Percentiles rank a stretch among this genome's conserved stretches.
Conservation (phyloP, 345 rosid species). For the Raphanus raphanistrum region DNA sequence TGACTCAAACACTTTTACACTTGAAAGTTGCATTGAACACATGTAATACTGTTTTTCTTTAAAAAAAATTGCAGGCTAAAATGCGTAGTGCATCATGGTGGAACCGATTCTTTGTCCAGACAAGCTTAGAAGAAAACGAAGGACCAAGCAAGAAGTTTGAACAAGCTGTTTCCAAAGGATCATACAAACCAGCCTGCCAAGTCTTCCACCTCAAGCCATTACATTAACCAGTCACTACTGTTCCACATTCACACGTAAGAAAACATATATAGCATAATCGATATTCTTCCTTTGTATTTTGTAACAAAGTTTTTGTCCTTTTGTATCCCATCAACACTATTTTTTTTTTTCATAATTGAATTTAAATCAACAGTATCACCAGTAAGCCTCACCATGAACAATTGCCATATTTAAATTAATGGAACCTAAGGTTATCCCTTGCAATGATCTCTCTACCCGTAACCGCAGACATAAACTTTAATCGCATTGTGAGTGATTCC, state of each 20-base stretch:
- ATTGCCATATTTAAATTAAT: conserved; percentile 61
- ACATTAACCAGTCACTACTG: conserved; percentile 40
- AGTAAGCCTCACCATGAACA: conserved; percentile 71
- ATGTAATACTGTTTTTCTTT: neutral
- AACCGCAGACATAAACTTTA: conserved; percentile 64
- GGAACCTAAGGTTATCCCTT: conserved; percentile 76
- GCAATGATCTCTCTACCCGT: conserved; percentile 61
- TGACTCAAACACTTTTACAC: no score
- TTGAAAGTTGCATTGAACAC: neutral
- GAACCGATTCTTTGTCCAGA: conserved; percentile 63
- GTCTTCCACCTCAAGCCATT: conserved; percentile 85
- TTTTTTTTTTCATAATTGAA: conserved; percentile 31
- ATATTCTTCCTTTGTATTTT: conserved; percentile 33
- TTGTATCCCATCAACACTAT: conserved; percentile 35
- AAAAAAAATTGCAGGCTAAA: conserved; percentile 67
- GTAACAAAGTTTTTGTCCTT: conserved; percentile 32
- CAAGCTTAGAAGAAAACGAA: conserved; percentile 66
- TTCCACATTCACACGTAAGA: conserved; percentile 31
- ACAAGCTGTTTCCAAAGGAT: conserved; percentile 61
- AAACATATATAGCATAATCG: conserved; percentile 17
- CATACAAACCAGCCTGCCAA: conserved; percentile 78
- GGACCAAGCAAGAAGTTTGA: conserved; percentile 57
- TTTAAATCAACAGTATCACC: conserved; percentile 49
- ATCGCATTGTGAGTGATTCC: conserved; percentile 46
- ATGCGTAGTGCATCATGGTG: conserved; percentile 77